Conservation (phyloP, 768 basidiomycete genomes). For the Clitopilus hobsonii region DNA sequence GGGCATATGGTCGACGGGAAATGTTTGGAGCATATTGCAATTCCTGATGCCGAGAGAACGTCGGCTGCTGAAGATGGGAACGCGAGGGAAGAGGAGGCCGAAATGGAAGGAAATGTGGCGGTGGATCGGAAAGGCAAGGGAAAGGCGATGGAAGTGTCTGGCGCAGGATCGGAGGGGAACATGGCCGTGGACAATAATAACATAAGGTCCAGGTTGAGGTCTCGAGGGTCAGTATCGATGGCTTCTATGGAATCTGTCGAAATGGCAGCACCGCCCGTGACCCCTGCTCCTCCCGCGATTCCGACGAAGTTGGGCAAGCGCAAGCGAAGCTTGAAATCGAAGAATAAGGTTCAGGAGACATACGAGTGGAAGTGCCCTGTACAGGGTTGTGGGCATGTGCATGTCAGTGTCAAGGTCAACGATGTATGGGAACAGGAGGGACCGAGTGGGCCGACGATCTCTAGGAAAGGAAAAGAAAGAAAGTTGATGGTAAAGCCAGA, state of each 20-base stretch:
- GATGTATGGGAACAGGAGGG: conserved; percentile 45
- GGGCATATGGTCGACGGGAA: conserved; percentile 79
- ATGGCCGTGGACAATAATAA: conserved; percentile 21
- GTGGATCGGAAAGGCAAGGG: conserved; percentile 37
- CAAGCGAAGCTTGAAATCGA: conserved; percentile 15
- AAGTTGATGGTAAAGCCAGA: background rate
- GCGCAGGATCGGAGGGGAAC: background rate
- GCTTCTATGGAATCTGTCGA: conserved; percentile 8
- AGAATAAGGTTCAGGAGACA: conserved; percentile 41
- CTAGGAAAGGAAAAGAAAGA: background rate
- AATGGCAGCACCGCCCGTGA: conserved; percentile 4
- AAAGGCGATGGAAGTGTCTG: conserved; percentile 13
- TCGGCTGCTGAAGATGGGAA: conserved; percentile 5
- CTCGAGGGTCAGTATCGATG: conserved; percentile 23
- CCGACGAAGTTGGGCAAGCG: conserved; percentile 12
- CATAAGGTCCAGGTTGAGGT: conserved; percentile 58
- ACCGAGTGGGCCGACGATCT: background rate
- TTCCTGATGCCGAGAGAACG: conserved; percentile 5
- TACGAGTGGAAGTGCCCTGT: conserved; percentile 68
- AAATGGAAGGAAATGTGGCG: conserved; percentile 6
- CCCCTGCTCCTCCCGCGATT: too few species aligned
- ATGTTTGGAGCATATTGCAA: conserved; percentile 59
- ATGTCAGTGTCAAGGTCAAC: conserved; percentile 52
- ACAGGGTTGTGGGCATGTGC: conserved; percentile 44
- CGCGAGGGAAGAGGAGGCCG: conserved; percentile 4